phyloP scores from a whole-genome alignment of 768 basidiomycete species.

The Leccinellum albellum region DNA sequence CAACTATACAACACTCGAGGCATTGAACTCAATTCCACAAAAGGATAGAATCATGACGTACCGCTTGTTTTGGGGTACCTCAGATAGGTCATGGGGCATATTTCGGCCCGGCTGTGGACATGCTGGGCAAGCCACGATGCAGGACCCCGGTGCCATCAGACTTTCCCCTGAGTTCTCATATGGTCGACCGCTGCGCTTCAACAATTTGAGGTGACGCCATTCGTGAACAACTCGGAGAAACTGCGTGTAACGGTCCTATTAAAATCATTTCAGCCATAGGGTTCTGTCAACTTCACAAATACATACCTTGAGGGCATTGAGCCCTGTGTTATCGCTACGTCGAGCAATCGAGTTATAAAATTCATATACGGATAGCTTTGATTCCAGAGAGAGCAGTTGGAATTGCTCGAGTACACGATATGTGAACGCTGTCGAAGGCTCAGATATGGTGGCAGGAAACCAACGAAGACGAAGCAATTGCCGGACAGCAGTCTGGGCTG shows the following conservation, averaged over 20 bases:
- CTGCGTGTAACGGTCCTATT: conserved; percentile 12
- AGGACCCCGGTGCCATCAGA: not conserved
- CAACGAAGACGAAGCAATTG: not conserved
- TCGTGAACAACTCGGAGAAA: conserved; percentile 14
- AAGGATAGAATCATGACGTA: not conserved
- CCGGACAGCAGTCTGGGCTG: not conserved
- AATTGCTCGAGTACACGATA: not conserved
- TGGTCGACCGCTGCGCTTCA: conserved; percentile 2
- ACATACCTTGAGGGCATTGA: not conserved
- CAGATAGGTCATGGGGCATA: not conserved
- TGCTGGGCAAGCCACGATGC: not conserved
- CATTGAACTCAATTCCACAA: not conserved
- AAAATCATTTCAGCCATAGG: not conserved
- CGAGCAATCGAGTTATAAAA: not conserved
- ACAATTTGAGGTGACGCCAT: conserved; percentile 21
- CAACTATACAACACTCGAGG: not conserved
- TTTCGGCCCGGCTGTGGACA: not conserved
- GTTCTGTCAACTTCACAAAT: too few relatives aligned
- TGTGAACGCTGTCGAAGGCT: not conserved
- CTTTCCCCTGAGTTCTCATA: not conserved
- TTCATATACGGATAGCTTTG: not conserved
- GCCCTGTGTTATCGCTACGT: not conserved
- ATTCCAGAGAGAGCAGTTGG: not conserved
- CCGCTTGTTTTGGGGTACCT: not conserved
- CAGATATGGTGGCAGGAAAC: not conserved